Base-by-base conservation (phyloP, 805 yeast genomes). In the Yarrowia alimentaria region DNA sequence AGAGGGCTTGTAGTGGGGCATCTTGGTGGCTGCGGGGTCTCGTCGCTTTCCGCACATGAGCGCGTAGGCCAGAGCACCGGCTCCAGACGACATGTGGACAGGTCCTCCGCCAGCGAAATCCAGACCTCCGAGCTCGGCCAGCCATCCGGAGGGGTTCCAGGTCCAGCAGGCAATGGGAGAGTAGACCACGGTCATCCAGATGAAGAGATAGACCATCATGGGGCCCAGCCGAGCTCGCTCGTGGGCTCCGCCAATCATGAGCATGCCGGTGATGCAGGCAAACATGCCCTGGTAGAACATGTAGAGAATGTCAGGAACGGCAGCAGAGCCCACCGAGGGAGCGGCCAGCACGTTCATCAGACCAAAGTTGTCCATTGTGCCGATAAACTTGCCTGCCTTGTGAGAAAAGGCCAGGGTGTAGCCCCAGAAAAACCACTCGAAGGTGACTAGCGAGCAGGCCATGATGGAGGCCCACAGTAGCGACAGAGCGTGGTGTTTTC, bases 101-200 rank as follows among this genome's bases (percentile, higher is more conserved):
- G 98, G 96, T 57, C 96, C 96, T 64, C 98, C 98, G 64, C 99
- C 99, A 17, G 99, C 99, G 64, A 86, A 93, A 72, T 93, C 99
- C 55, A 88, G 77, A 28, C 90, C 83, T 57, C 97, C 98, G 51
- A 91, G 74, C 38, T 69, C 68, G 52, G 75, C 77, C 58, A 91
- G 75, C 99, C 98, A 93, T 49, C 99, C 99, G 53, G 77, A 77
- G 19, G 83, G 78, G 68, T 91, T 91, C 99, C 99, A 93, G 19
- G 95, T 85, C 98, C 98, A 91, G 71, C 83, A 85, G 13, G 98
- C 99, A 67, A 85, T 77, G 52, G 97, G 97, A 68, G 94, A 84
- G 77, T 93, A 93, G 35, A 93, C 99, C 38, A 93, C 78, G 8
- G 98, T 89, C 73, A 86, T 79, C 96, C 97, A 93, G 58, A 86